These are phyloP conservation scores for Erigeron philadelphicus DNA, from an alignment of 140 eudicot species.

Conservation along the genomic window DNA sequence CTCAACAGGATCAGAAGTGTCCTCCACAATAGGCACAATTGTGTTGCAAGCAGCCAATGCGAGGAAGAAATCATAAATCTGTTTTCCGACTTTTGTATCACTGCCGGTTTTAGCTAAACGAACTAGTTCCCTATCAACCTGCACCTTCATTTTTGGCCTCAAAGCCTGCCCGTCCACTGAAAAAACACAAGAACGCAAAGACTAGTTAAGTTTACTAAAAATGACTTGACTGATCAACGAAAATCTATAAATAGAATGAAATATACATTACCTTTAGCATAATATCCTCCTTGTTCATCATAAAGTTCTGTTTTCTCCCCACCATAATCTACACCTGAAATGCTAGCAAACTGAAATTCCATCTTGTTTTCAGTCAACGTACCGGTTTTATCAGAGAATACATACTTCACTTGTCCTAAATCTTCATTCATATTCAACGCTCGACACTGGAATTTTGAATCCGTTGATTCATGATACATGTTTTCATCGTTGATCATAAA, in stretches of 20 bases:
- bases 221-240: neutral
- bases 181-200: conserved; percentile 14
- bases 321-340: conserved; percentile 63
- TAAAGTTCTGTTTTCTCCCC: conserved; percentile 37
- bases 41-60: conserved; percentile 97
- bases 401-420: conserved; percentile 86
- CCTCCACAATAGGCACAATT: conserved; percentile 70
- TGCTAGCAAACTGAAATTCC: conserved; percentile 91
- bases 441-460: conserved; percentile 76
- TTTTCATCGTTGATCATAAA: conserved; percentile 67
- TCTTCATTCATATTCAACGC: conserved; percentile 93
- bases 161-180: conserved; percentile 58
- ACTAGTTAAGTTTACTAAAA: conserved; percentile 4
- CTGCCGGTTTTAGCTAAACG: conserved; percentile 35
- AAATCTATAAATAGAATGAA: conserved; percentile 1
- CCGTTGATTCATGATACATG: conserved; percentile 58
- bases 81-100: conserved; percentile 43
- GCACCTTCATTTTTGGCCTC: conserved; percentile 77
- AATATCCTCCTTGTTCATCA: conserved; percentile 50
- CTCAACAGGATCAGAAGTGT: conserved; percentile 47
- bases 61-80: conserved; percentile 62
- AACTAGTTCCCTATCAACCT: conserved; percentile 61
- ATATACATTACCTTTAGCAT: conserved; percentile 47
- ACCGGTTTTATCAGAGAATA: conserved; percentile 92
- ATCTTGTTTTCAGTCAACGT: conserved; percentile 96